phyloP scores from a whole-genome alignment of 805 yeast genomes.

The Pichia nakasei region DNA sequence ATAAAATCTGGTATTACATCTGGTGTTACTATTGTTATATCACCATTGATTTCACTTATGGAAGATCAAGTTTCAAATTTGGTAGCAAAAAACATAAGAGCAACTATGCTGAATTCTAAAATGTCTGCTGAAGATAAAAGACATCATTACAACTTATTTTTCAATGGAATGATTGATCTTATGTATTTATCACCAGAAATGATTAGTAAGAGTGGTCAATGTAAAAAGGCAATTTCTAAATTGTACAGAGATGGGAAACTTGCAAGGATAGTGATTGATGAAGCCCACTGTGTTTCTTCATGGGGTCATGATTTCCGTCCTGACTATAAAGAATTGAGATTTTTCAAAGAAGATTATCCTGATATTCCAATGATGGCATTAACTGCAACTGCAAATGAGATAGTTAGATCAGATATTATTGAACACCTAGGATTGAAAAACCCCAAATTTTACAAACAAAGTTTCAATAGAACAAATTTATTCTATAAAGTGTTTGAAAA shows the following conservation, averaged over 20 bases:
- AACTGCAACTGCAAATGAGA: constrained; percentile 94
- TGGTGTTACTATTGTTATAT: constrained; percentile 86
- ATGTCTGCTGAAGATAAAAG: constrained; percentile 55
- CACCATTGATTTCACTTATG: constrained; percentile 94
- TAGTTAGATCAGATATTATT: constrained; percentile 77
- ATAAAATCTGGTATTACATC: constrained; percentile 62
- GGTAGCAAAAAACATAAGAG: constrained; percentile 54
- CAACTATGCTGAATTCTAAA: constrained; percentile 83
- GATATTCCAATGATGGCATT: constrained; percentile 87
- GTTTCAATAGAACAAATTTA: constrained; percentile 84
- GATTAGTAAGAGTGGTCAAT: constrained; percentile 66
- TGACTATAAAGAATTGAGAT: constrained; percentile 75
- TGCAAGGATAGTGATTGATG: constrained; percentile 90
- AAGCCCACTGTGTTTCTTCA: constrained; percentile 95
- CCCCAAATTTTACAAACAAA: constrained; percentile 70
- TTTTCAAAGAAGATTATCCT: constrained; percentile 66
- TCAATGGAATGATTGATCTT: constrained; percentile 59
- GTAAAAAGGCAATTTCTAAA: constrained; percentile 51
- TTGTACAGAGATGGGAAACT: constrained; percentile 48
- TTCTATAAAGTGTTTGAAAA: constrained; percentile 71
- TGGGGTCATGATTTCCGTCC: constrained; percentile 99
- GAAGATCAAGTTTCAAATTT: constrained; percentile 92
- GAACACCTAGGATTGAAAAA: constrained; percentile 58
- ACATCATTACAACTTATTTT: constrained; percentile 51
- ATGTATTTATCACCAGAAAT: constrained; percentile 92